phyloP scores from a whole-genome alignment of 371 early-diverging fungal genomes.

The Actinomortierella wolfii region DNA sequence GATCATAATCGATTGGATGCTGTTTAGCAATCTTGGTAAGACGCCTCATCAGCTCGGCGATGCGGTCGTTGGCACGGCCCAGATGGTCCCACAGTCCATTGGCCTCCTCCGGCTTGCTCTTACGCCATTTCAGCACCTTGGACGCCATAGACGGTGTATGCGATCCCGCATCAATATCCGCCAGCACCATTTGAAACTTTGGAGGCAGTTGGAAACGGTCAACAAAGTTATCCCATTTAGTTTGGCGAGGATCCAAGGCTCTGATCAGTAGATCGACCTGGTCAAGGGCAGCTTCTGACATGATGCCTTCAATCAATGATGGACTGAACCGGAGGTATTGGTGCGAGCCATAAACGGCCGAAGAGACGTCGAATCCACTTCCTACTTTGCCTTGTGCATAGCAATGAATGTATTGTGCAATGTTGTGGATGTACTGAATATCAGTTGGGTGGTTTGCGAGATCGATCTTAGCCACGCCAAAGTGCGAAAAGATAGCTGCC shows the following conservation, averaged over 20 bases:
- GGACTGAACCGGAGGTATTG: slow-evolving; percentile 87
- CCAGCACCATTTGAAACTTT: slow-evolving; percentile 76
- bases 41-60: slow-evolving; percentile 24
- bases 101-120: slow-evolving; percentile 63
- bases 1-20: slow-evolving; percentile 11
- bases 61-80: slow-evolving; percentile 27
- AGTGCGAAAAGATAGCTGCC: slow-evolving; percentile 75
- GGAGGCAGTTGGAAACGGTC: slow-evolving; percentile 73
- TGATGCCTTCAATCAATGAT: slow-evolving; percentile 60
- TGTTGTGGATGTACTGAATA: slow-evolving; percentile 70
- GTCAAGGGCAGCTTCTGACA: slow-evolving; percentile 46
- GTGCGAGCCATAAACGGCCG: slow-evolving; percentile 91
- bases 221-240: slow-evolving; percentile 78
- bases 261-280: slow-evolving; percentile 19
- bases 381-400: slow-evolving; percentile 97
- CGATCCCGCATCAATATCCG: slow-evolving; percentile 92
- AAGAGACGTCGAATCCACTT: slow-evolving; percentile 94
- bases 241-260: slow-evolving; percentile 26
- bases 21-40: slow-evolving; percentile 21
- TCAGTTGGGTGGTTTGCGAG: slow-evolving; percentile 23
- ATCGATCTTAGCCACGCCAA: slow-evolving; percentile 49
- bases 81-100: slow-evolving; percentile 21
- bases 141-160: slow-evolving; percentile 91
- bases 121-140: slow-evolving; percentile 88
- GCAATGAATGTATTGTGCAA: slow-evolving; percentile 93